Base-by-base conservation (phyloP, 1,284 basidiomycete species). In the Ceratobasidium theobromae region DNA sequence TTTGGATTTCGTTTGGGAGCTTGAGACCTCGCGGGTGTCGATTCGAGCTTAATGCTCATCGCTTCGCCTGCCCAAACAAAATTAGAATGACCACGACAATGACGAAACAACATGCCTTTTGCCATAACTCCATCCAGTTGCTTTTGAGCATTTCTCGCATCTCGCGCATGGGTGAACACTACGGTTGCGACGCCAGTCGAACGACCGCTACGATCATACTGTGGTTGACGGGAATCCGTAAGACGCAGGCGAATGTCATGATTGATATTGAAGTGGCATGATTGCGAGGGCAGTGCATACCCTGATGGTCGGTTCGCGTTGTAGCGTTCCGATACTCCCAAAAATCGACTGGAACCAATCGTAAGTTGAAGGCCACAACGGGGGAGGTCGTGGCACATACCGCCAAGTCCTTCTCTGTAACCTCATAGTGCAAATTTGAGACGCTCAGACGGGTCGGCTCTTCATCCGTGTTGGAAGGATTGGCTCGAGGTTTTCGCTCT, bases 141-240 rank as follows among this genome's bases (percentile, higher is more conserved):
- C 72, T 88, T 88, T 78, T 91, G 91, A 52, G 95, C 95, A 69
- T 83, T 80, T 57, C 86, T 85, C 28, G 95, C 95, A 74, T 97
- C 89, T 66, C 83, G 82, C 5, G 84, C 75, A 2, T 86, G 89
- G 75, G 91, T 87, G 78, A 88, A 98, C n/a, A 86, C 82, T 75
- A 98, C 81, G 70, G 86, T 84, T 28, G 92, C 95, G 66, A 85
- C 80, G 68, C 95, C 95, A 28, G 85, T 87, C 53, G 95, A 97
- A 74, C 95, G 90, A 71, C 95, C 95, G 73, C 93, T 95, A 74
- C 89, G 88, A 80, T 98, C 95, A 79, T 95, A 98, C 95, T 97
- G 77, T 73, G 71, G 75, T 77, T 79, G 73, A 74, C 78, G 41
- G 84, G 30, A 27, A 32, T 51, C 40, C 33, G 30, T 53, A 27